A percentile compares a stretch with the other conserved stretches of the same genome.
These are phyloP conservation scores for Clavulina sp. DNA, from an alignment of 768 basidiomycete genomes.

Conservation along the genomic window DNA sequence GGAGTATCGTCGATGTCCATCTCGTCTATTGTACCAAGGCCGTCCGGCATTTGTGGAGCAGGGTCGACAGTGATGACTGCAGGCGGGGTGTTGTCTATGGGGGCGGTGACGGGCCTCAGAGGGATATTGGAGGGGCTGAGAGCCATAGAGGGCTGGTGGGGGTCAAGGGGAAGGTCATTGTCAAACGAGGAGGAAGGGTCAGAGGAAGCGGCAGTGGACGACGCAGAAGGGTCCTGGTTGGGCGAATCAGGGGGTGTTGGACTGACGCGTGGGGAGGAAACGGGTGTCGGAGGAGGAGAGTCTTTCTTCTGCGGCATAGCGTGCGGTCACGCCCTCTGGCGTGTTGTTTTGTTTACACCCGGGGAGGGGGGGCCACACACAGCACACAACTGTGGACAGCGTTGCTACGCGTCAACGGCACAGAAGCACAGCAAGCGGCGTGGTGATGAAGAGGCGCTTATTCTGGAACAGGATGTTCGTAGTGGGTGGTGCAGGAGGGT, in stretches of 20 bases:
- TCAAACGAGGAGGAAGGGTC: background rate
- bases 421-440: too few species aligned
- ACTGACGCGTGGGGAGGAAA: background rate
- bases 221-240: background rate
- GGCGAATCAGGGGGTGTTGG: background rate
- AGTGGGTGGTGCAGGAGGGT: too few species aligned
- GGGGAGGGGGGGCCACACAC: too few species aligned
- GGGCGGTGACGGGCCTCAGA: background rate
- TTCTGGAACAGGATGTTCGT: too few species aligned
- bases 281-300: background rate
- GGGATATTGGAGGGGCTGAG: background rate
- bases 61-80: too few species aligned
- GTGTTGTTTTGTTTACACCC: too few species aligned
- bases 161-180: background rate
- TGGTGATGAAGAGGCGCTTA: too few species aligned
- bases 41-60: background rate
- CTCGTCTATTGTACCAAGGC: background rate
- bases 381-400: too few species aligned
- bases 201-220: background rate
- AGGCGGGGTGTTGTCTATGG: too few species aligned
- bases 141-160: background rate
- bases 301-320: background rate
- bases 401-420: too few species aligned
- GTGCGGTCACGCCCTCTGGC: background rate
- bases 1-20: slow-evolving; percentile 1